Base-by-base conservation (phyloP, 805 yeast genomes). In the Tetrapisispora namnaoensis region DNA sequence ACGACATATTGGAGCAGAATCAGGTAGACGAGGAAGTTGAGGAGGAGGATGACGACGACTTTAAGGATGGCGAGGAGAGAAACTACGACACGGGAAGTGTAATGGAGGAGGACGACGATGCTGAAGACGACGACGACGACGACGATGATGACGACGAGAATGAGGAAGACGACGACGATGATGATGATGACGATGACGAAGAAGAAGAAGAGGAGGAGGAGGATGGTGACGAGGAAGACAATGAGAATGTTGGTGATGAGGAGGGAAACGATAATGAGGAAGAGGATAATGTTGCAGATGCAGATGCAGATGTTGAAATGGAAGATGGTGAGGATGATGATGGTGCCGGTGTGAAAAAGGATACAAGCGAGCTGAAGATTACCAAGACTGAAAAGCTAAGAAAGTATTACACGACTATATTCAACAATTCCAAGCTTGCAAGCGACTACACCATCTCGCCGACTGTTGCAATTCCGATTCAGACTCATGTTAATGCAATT, bases 391-490 rank as follows among this genome's bases (percentile, higher is more conserved):
- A 47, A 16, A 42, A 47, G 13, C 53, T 65, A n/a, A 63, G 69
- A 46, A 62, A 66, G 11, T 61, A 63, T 41, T 64, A 65, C 39
- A 53, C 56, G n/a, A 62, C 60, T 9, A 57, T 72, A 20, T 53
- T 60, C 1, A 56, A 63, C n/a, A 76, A 77, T 28, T 78, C 85
- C 1, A 67, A 70, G 47, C 45, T 67, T 0, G 80, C 87, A 9
- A 70, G 74, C 2, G 68, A 77, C 1, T 80, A 81, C 55, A 95
- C 86, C 49, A 79, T 91, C 2, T 72, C 78, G 37, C 98, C 99
- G 0, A 77, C 84, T 11, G 95, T 85, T 20, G 96, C 97, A 1
- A 82, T 90, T 11, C 91, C 95, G 1, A 88, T 86, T 57, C 75
- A 87, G 1, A 69, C 86, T 1, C 82, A 85, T 27, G 83, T 93